These are phyloP conservation scores for Hippophae rhamnoides DNA, from an alignment of 306 rosid genomes.

Conservation along the genomic window DNA sequence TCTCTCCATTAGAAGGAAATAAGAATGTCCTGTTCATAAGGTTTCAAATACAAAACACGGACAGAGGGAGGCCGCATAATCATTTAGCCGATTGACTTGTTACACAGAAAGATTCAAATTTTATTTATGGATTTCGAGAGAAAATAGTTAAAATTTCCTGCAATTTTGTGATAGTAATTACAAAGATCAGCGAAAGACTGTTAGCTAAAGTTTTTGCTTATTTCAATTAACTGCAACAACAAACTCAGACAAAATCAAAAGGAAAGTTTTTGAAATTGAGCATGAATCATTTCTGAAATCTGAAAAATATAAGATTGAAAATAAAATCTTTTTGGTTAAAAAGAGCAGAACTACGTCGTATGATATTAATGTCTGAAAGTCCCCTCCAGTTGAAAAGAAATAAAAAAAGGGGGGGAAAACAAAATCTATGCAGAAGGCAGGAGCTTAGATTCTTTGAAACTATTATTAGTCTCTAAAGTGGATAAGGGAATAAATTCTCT, in stretches of 20 bases:
- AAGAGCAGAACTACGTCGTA: no score
- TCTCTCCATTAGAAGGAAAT: background rate
- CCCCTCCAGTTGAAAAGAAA: background rate
- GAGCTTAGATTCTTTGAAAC: slow-evolving; percentile 13
- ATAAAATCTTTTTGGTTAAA: background rate
- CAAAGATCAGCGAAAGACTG: slow-evolving; percentile 17
- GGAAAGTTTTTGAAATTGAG: slow-evolving; percentile 14
- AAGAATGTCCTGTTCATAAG: no score
- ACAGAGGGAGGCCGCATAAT: no score
- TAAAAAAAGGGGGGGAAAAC: background rate
- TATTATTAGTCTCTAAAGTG: slow-evolving; percentile 17
- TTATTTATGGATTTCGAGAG: slow-evolving; percentile 14
- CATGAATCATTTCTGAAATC: slow-evolving; percentile 13
- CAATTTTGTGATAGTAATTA: slow-evolving; percentile 6
- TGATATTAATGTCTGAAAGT: no score
- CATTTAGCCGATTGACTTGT: no score
- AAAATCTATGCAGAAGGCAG: background rate
- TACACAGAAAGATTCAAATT: no score
- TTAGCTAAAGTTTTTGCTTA: slow-evolving; percentile 7
- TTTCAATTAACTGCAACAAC: slow-evolving; percentile 17
- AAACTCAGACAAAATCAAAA: background rate
- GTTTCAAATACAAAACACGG: no score
- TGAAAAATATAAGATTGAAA: slow-evolving; percentile 19
- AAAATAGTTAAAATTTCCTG: background rate
- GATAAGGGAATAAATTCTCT: slow-evolving; percentile 12